Evolutionary conservation across 441 rosid genomes (phyloP).

Genomic region (Pelargonium citronellum): DNA sequence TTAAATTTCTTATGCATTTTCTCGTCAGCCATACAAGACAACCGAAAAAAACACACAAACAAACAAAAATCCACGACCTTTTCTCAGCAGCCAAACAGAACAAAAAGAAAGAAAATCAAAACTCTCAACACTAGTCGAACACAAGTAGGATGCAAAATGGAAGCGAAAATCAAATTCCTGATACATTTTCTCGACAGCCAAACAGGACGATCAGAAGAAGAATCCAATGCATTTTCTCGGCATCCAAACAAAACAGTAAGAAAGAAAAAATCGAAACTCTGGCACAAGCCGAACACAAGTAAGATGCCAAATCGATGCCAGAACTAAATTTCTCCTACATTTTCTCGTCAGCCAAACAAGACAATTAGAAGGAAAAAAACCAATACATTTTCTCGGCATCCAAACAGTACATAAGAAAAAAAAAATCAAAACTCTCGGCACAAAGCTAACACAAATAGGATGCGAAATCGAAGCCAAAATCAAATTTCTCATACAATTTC

Average conservation of each 20-base stretch:
- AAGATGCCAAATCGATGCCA: too few relatives aligned
- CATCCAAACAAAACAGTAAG: too few relatives aligned
- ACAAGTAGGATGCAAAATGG: too few relatives aligned
- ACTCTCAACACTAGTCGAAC: not conserved
- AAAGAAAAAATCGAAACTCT: too few relatives aligned
- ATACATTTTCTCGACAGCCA: too few relatives aligned
- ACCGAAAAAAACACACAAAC: not conserved
- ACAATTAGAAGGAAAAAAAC: too few relatives aligned
- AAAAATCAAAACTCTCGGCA: not conserved
- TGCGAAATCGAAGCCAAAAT: not conserved
- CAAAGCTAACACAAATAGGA: not conserved
- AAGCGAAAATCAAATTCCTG: too few relatives aligned
- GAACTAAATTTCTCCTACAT: too few relatives aligned
- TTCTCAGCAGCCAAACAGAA: constrained; percentile 10
- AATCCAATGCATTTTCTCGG: too few relatives aligned
- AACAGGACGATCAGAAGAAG: too few relatives aligned
- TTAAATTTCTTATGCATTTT: constrained; percentile 16
- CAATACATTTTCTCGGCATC: not conserved
- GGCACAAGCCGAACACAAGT: too few relatives aligned
- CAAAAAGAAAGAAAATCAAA: not conserved
- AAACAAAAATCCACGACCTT: not conserved
- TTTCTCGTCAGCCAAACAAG: too few relatives aligned
- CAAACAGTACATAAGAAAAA: not conserved
- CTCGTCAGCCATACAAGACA: constrained; percentile 20
- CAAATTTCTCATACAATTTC: not conserved